Base-by-base conservation (phyloP, 176 grass and related monocot genomes). In the Cocos nucifera region DNA sequence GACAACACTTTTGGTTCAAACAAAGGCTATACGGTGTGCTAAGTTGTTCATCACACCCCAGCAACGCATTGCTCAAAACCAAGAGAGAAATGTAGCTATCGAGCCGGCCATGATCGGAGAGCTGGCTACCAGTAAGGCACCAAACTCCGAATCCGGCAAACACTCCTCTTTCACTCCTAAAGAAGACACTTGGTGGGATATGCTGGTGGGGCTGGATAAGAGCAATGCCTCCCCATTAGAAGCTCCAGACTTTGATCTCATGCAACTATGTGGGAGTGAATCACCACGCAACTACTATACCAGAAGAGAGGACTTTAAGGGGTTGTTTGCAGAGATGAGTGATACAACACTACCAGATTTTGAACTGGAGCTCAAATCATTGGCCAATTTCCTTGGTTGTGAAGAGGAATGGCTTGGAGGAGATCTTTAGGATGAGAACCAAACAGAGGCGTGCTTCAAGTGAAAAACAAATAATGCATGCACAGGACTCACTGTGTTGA, bases 171-270 rank as follows among this genome's bases (percentile, higher is more conserved):
- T 28, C 14, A 0, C 3, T 29, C 57, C 15, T 17, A 1, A 16
- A 17, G 57, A 59, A 27, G 57, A 28, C 16, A 59, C 16, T 17
- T 59, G 57, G 57, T 59, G 57, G 57, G 57, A 59, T 27, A 2
- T 59, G 25, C 8, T 59, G 57, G 6, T n/a, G 57, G 28, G 24
- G 2, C 17, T 28, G 23, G 26, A 59, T 7, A 27, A 5, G 6
- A 17, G 57, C 57, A 17, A 30, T 7, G 57, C 0, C 25, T 29
- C 24, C 4, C 16, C 57, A 17, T 15, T 3, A 16, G 25, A 18
- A 17, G 22, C 16, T 30, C 6, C 57, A 30, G 17, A 24, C 1
- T 17, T 59, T 10, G 17, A n/a, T 29, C n/a, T 18, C 14, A 16
- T 59, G 4, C 28, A 15, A 6, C 24, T 30, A 2, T 59, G 25